Conservation (phyloP, 108 stramenopile genomes). For the Skeletonema costatum region DNA sequence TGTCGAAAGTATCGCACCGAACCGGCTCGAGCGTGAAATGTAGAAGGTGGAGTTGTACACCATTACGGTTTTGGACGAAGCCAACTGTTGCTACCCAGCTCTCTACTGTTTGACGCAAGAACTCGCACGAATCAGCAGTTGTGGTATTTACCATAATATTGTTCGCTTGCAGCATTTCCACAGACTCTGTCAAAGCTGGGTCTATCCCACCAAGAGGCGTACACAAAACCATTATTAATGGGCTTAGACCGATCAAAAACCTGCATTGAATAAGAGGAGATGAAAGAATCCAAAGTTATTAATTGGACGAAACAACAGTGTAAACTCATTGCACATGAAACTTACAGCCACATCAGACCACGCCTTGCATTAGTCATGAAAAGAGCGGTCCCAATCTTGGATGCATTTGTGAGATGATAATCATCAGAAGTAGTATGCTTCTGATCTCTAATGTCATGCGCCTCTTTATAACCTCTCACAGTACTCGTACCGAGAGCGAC, state of each 20-base stretch:
- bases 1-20: conserved; percentile 61
- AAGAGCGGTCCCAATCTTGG: conserved; percentile 85
- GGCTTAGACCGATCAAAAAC: conserved; percentile 55
- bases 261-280: conserved; percentile 9
- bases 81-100: conserved; percentile 52
- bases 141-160: conserved; percentile 50
- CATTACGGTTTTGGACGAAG: conserved; percentile 5
- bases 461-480: neutral
- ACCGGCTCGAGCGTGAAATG: conserved; percentile 64
- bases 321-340: conserved; percentile 3
- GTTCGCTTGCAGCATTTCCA: conserved; percentile 64
- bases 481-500: neutral
- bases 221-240: conserved; percentile 32
- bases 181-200: conserved; percentile 39
- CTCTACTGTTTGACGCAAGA: conserved; percentile 49
- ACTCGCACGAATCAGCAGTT: conserved; percentile 56
- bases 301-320: neutral
- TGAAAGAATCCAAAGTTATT: conserved; percentile 5
- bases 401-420: conserved; percentile 71
- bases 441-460: conserved; percentile 5
- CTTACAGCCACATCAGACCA: conserved; percentile 59
- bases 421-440: conserved; percentile 40
- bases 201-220: conserved; percentile 29
- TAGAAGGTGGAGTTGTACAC: conserved; percentile 44
- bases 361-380: conserved; percentile 76